Percentiles rank a stretch among this genome's conserved stretches.
phyloP scores from a whole-genome alignment of 768 basidiomycete species.

The Xerocomus spinulosus region DNA sequence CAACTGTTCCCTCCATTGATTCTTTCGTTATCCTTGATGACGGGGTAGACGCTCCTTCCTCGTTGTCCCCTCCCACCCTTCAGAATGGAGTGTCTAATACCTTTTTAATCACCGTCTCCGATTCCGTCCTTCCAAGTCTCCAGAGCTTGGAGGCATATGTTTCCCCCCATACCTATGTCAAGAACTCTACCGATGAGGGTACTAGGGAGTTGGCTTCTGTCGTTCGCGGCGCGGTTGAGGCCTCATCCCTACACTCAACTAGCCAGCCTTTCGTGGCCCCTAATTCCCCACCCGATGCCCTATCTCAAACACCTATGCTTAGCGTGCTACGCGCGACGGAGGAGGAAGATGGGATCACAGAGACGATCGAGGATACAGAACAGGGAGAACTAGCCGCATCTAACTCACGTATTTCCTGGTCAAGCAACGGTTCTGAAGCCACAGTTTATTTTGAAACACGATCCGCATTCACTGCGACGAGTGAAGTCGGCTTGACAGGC shows the following conservation, averaged over 20 bases:
- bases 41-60: background rate
- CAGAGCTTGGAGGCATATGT: background rate
- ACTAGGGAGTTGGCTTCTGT: background rate
- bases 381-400: background rate
- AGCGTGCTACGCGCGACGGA: conserved; percentile 2
- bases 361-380: background rate
- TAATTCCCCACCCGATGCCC: background rate
- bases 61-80: background rate
- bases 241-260: background rate
- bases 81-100: background rate
- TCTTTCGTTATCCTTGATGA: background rate
- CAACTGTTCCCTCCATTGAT: background rate
- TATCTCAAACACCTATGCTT: background rate
- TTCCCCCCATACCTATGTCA: background rate
- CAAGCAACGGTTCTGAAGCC: background rate
- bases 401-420: background rate
- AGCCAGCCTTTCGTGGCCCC: background rate
- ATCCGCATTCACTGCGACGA: background rate
- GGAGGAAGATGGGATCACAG: conserved; percentile 1
- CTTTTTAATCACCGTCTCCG: background rate
- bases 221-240: background rate
- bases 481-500: background rate
- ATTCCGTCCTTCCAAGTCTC: background rate
- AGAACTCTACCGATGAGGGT: background rate
- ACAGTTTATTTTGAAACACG: conserved; percentile 5